Conservation (phyloP, 2,329 filamentous ascomycete species). For the Scorias spongiosa region DNA sequence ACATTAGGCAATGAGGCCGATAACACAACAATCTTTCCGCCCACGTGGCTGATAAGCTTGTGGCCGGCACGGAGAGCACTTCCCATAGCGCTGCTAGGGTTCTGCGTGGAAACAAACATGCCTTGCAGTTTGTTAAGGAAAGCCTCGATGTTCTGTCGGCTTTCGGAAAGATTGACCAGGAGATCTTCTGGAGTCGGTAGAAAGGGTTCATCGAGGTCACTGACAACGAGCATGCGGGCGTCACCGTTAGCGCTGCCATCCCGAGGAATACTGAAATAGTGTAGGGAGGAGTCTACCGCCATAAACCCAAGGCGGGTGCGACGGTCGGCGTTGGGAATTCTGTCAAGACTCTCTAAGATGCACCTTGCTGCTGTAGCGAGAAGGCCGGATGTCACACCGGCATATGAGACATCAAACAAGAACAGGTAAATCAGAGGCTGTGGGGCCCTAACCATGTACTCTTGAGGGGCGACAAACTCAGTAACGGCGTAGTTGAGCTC, state of each 20-base stretch:
- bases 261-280: constrained; percentile 90
- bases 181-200: constrained; percentile 85
- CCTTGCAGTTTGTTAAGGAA: constrained; percentile 82
- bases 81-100: constrained; percentile 82
- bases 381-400: constrained; percentile 76
- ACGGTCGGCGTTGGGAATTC: constrained; percentile 95
- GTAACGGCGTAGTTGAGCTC: constrained; percentile 95
- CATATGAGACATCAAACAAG: constrained; percentile 85
- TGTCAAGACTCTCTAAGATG: constrained; percentile 84
- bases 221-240: constrained; percentile 83
- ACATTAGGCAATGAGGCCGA: constrained; percentile 82
- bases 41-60: constrained; percentile 85
- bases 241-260: constrained; percentile 75
- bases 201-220: constrained; percentile 92
- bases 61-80: constrained; percentile 84
- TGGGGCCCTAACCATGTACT: constrained; percentile 97
- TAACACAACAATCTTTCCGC: constrained; percentile 86
- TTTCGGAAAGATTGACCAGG: constrained; percentile 76
- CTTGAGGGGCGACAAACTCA: constrained; percentile 93
- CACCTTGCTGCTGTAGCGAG: constrained; percentile 84
- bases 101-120: constrained; percentile 95
- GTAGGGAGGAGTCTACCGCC: constrained; percentile 82
- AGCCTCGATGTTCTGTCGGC: constrained; percentile 75
- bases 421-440: constrained; percentile 93
- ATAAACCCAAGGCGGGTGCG: constrained; percentile 88